Evolutionary conservation across 352 stramenopile genomes (phyloP).

Genomic region (Globisporangium cystogenes): DNA sequence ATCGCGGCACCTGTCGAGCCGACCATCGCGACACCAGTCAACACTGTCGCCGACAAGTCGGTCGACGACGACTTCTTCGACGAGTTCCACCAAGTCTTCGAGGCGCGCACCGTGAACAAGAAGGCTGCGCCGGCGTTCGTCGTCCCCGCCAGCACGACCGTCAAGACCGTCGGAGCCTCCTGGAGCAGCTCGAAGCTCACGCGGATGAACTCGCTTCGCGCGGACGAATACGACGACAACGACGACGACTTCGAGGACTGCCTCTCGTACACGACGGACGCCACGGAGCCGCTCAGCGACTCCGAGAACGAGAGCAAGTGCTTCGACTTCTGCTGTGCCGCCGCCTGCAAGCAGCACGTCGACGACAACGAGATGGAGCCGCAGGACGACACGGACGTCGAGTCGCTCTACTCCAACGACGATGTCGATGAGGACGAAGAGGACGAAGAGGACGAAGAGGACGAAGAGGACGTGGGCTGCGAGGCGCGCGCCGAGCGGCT

Average conservation of each 20-base stretch:
- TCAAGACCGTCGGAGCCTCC: neutral
- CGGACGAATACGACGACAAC: constrained; percentile 7
- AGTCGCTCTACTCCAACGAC: constrained; percentile 9
- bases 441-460: constrained; percentile 18
- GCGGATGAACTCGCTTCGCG: constrained; percentile 5
- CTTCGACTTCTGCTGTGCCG: constrained; percentile 5
- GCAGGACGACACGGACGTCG: neutral
- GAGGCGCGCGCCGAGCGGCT: constrained; percentile 28
- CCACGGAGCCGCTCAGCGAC: constrained; percentile 41
- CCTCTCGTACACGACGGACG: constrained; percentile 40
- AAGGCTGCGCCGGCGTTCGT: constrained; percentile 3
- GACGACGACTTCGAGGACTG: constrained; percentile 24
- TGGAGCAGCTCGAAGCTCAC: constrained; percentile 1
- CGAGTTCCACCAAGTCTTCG: constrained; percentile 14
- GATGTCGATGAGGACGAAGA: constrained; percentile 21
- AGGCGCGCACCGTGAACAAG: constrained; percentile 1
- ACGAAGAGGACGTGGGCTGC: constrained; percentile 23
- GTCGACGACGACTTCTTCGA: constrained; percentile 8
- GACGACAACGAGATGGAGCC: neutral
- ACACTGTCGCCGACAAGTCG: no score
- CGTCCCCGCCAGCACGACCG: neutral
- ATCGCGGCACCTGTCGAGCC: neutral
- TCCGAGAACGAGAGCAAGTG: constrained; percentile 15
- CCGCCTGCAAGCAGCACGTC: constrained; percentile 1
- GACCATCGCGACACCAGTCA: neutral